Evolutionary conservation across 306 rosid species (phyloP), one percentile per base, ranked within the genome.

Genomic region (Lupinus albus): DNA sequence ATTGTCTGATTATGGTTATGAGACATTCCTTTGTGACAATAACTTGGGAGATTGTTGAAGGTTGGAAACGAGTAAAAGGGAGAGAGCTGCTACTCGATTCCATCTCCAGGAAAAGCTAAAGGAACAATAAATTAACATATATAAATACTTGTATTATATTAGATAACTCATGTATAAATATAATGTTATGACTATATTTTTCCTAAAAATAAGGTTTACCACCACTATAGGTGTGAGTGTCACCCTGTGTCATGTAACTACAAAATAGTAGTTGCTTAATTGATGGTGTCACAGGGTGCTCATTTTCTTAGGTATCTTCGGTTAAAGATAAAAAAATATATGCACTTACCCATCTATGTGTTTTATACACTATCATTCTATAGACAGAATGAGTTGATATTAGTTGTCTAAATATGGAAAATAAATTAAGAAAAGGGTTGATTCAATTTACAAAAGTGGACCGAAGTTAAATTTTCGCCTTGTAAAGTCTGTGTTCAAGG

Each of bases 401-500:
- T 11, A 38, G 42, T 0, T 53, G 39, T 64, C 60, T 18, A 35
- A 55, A 55, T 56, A 65, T 57, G 68, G 33, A 74, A 65, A 59
- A 67, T 14, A 36, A 74, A 47, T 46, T 18, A 21, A 61, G 1
- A 21, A 14, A 12, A 47, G 18, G 18, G 52, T 6, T 2, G n/a
- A 61, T 49, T 20, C 5, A 46, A 46, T 13, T 20, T 6, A 39
- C 3, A 30, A 44, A 45, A 51, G 1, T 6, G 11, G 55, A 46
- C 11, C 2, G n/a, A 20, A 67, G 67, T 5, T 41, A 62, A 69
- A 4, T 1, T 21, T 38, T 44, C 57, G 88, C 97, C 95, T 86
- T 89, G 72, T 58, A 68, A 84, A 88, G 95, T 70, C 86, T 81
- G 38, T 67, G 74, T 64, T 91, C 92, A 71, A 91, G 87, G 61